Conservation (phyloP, 768 basidiomycete species). For the Lactarius hatsudake region DNA sequence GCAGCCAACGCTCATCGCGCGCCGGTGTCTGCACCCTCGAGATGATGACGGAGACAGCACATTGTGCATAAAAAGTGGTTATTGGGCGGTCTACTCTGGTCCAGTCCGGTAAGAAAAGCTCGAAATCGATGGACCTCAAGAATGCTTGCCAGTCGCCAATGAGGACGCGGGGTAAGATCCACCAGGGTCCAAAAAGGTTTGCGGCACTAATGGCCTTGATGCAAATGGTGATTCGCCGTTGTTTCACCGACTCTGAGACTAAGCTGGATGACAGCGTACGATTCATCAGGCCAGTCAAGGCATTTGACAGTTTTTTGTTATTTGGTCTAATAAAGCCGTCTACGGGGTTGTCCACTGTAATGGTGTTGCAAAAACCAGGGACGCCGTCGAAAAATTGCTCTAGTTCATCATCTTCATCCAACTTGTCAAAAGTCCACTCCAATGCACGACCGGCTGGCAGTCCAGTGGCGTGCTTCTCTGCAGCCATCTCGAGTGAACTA, state of each 20-base stretch:
- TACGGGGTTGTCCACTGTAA: background rate
- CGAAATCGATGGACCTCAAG: conserved; percentile 11
- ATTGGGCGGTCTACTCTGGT: background rate
- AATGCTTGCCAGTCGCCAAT: conserved; percentile 4
- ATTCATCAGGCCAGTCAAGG: conserved; percentile 10
- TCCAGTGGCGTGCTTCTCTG: too few relatives aligned
- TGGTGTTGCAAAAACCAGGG: conserved; percentile 6
- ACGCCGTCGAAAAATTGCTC: conserved; percentile 20
- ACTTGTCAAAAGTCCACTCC: conserved; percentile 5
- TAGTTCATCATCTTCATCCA: conserved; percentile 13
- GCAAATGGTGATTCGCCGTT: conserved; percentile 15
- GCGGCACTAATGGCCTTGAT: conserved; percentile 2
- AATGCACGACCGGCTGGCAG: background rate
- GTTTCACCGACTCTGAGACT: conserved; percentile 2
- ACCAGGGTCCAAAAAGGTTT: conserved; percentile 14
- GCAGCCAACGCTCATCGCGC: background rate
- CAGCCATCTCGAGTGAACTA: too few relatives aligned
- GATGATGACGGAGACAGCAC: background rate
- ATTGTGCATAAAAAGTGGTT: conserved; percentile 10
- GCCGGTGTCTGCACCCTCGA: background rate
- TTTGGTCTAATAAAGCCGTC: background rate
- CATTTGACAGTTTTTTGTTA: background rate
- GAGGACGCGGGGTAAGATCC: conserved; percentile 4
- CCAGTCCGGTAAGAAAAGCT: background rate
- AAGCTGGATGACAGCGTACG: conserved; percentile 18